Base-by-base conservation (phyloP, 2,329 filamentous ascomycete species). In the Pseudofabraea citricarpa region DNA sequence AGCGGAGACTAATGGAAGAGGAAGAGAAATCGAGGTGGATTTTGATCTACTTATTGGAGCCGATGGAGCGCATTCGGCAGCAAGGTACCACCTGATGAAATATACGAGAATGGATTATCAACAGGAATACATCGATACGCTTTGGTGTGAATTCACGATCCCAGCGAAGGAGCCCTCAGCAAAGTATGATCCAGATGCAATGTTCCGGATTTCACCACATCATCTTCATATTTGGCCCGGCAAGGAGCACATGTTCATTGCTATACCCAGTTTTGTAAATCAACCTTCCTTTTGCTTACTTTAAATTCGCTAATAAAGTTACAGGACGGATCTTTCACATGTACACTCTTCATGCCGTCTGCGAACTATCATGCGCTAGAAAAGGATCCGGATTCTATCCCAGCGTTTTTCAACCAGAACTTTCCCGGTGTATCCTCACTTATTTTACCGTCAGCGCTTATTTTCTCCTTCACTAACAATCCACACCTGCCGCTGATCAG, bases 161-260 rank as follows among this genome's bases (percentile, higher is more conserved):
- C 71, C 77, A 16, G 74, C 87, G 1, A 64, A 64, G 22, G 49
- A 64, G 2, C 55, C 56, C 0, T 41, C 52, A 6, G 36, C 50
- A 10, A 49, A 50, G 4, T 52, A 59, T 21, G 61, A 65, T 26
- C 52, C 63, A 13, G 54, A 62, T 36, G 64, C 67, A 21, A 71
- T 64, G 52, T 97, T 94, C 61, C 74, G 75, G 37, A 93, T 97
- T 54, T 93, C 89, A 0, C 89, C 90, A 2, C 87, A 96, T 56
- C 90, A 97, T 61, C 74, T 98, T 2, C 93, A 98, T 65, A 98
- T 98, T 61, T 98, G 93, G 93, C 93, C 93, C 0, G 90, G 87
- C 23, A 83, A 83, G 56, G 82, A 90, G 32, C 91, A 93, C 58
- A 97, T 98, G 94, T 98, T 98, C 67, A 98, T 98, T 59, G 94